Conservation (phyloP, 177 flowering plant species). For the Tripterygium wilfordii region DNA sequence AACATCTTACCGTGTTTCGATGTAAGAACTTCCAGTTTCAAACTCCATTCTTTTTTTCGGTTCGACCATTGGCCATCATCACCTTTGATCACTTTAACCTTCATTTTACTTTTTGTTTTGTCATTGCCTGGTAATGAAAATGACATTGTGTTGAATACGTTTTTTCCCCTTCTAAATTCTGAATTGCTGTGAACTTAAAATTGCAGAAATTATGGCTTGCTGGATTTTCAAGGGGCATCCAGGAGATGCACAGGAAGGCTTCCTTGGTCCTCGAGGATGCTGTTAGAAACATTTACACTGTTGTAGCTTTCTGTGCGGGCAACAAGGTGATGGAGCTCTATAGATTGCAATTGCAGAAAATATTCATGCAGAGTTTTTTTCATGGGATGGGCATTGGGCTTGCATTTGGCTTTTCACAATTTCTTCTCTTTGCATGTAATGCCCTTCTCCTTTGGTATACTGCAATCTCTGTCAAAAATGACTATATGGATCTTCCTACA, state of each 20-base stretch:
- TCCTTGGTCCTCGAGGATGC: slow-evolving; percentile 97
- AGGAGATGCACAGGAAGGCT: slow-evolving; percentile 95
- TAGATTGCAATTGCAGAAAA: slow-evolving; percentile 55
- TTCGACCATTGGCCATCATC: too few relatives aligned
- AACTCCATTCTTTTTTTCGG: too few relatives aligned
- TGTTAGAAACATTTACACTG: slow-evolving; percentile 96
- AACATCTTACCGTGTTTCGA: too few relatives aligned
- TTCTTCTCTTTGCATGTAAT: slow-evolving; percentile 92
- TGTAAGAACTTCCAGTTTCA: too few relatives aligned
- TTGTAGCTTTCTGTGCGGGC: slow-evolving; percentile 96
- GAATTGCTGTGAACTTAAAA: slow-evolving; percentile 6
- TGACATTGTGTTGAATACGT: neutral
- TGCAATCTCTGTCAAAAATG: slow-evolving; percentile 51
- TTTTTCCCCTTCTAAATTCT: slow-evolving; percentile 1
- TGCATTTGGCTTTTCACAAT: slow-evolving; percentile 93
- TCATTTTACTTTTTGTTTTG: too few relatives aligned
- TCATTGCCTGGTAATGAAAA: neutral
- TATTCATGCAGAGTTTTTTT: slow-evolving; percentile 73
- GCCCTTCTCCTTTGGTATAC: slow-evolving; percentile 97
- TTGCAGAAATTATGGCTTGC: slow-evolving; percentile 96
- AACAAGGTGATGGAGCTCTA: slow-evolving; percentile 96
- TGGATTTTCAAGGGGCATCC: slow-evolving; percentile 95
- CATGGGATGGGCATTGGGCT: slow-evolving; percentile 92
- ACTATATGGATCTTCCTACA: slow-evolving; percentile 36
- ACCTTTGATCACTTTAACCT: too few relatives aligned